A percentile compares a stretch with the other conserved stretches of the same genome.
Conservation (phyloP, 306 rosid species). For the Gleditsia sinensis region DNA sequence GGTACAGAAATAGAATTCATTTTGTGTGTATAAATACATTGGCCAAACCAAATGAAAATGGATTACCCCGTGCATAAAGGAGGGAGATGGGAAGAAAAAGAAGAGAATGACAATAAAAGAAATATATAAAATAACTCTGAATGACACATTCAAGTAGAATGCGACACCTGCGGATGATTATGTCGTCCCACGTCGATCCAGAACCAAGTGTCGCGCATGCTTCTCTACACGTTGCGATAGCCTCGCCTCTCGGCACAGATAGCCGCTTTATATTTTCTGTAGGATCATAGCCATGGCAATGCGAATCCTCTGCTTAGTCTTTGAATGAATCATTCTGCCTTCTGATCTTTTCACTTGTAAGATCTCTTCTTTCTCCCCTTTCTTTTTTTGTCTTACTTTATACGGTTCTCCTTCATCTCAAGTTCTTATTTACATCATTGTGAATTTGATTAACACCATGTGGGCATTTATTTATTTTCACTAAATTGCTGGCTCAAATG, state of each 20-base stretch:
- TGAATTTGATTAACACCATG: too few species aligned
- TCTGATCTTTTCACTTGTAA: background rate
- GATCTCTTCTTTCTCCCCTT: background rate
- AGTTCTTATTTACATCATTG: too few species aligned
- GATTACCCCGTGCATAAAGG: too few species aligned
- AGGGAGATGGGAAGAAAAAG: background rate
- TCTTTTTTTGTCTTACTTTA: background rate
- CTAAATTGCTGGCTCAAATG: too few species aligned
- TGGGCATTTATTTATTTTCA: too few species aligned
- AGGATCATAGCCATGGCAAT: background rate
- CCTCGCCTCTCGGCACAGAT: background rate
- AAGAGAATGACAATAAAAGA: too few species aligned
- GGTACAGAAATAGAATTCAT: too few species aligned
- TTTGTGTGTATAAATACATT: too few species aligned
- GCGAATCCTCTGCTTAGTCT: background rate
- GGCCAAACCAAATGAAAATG: background rate
- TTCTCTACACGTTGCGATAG: constrained; percentile 20
- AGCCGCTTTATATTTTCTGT: background rate
- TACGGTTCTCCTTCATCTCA: background rate
- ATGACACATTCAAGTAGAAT: background rate
- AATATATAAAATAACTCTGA: too few species aligned
- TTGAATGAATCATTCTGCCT: background rate
- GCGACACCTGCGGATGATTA: background rate
- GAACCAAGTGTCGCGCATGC: constrained; percentile 33
- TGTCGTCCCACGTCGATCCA: background rate